Evolutionary conservation across 371 early-diverging fungal species (phyloP).

Genomic region (Fennellomyces sp.): DNA sequence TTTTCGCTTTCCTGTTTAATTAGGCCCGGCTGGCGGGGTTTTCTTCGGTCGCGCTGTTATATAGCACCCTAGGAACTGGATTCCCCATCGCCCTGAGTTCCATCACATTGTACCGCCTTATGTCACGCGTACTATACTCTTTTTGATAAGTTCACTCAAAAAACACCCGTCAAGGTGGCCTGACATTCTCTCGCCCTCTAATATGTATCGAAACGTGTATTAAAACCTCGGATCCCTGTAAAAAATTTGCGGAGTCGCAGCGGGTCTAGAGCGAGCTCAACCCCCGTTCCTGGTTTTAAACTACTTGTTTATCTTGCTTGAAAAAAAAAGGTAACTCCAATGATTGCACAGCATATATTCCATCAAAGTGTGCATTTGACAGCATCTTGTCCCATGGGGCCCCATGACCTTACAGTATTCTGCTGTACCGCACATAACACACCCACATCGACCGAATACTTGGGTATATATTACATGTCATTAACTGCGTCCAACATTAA

Average conservation of each 20-base stretch:
- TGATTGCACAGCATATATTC: no score
- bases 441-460: not conserved
- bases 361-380: no score
- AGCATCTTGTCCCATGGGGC: no score
- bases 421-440: no score
- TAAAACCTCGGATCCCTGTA: slow-evolving; percentile 3
- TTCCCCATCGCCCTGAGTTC: slow-evolving; percentile 6
- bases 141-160: slow-evolving; percentile 3
- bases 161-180: slow-evolving; percentile 5
- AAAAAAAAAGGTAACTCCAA: no score
- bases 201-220: not conserved
- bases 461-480: not conserved
- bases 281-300: no score
- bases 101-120: slow-evolving; percentile 2
- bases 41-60: not conserved
- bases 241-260: not conserved
- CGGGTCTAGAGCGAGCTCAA: slow-evolving; percentile 1
- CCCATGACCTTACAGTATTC: no score
- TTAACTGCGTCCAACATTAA: slow-evolving; percentile 4
- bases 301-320: no score
- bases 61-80: no score
- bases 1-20: not conserved
- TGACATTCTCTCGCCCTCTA: slow-evolving; percentile 13
- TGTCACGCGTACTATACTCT: slow-evolving; percentile 11
- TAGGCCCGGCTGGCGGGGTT: slow-evolving; percentile 2